These are phyloP conservation scores for Fusarium incarnatum DNA, from an alignment of 2,329 filamentous ascomycete genomes.

Conservation along the genomic window DNA sequence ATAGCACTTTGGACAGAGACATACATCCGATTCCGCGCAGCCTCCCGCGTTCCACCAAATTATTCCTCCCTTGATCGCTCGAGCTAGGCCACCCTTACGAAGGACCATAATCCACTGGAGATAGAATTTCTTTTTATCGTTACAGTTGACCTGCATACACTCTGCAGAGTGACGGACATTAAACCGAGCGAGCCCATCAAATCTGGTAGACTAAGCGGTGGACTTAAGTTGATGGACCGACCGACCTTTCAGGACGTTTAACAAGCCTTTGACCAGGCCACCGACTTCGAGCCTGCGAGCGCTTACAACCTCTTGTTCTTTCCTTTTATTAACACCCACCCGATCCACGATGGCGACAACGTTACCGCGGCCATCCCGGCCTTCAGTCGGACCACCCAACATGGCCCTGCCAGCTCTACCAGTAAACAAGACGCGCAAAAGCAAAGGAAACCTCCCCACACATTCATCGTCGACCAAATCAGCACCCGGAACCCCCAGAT, in stretches of 20 bases:
- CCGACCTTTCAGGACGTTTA: constrained; percentile 36
- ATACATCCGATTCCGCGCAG: constrained; percentile 27
- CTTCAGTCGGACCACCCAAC: constrained; percentile 76
- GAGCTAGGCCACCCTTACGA: constrained; percentile 24
- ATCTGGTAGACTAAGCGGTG: constrained; percentile 10
- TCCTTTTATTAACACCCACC: constrained; percentile 7
- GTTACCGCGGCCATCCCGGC: constrained; percentile 74
- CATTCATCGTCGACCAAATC: constrained; percentile 52
- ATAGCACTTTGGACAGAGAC: constrained; percentile 33
- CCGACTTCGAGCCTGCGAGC: constrained; percentile 32
- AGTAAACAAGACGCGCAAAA: constrained; percentile 77
- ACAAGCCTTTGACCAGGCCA: constrained; percentile 41
- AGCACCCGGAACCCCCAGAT: constrained; percentile 64
- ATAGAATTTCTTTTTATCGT: constrained; percentile 23
- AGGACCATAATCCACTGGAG: constrained; percentile 15
- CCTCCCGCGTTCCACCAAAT: constrained; percentile 39
- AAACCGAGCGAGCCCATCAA: constrained; percentile 30
- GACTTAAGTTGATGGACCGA: constrained; percentile 48
- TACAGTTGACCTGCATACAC: constrained; percentile 3
- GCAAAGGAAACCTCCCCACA: constrained; percentile 62
- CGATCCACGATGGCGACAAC: constrained; percentile 59
- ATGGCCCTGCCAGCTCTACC: constrained; percentile 80
- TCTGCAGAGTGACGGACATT: constrained; percentile 21
- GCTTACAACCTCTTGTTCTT: constrained; percentile 24
- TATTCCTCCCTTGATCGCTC: constrained; percentile 39